Percentiles rank a stretch among this genome's conserved stretches.
Conservation (phyloP, 83 land plant species). For the Picea abies region DNA sequence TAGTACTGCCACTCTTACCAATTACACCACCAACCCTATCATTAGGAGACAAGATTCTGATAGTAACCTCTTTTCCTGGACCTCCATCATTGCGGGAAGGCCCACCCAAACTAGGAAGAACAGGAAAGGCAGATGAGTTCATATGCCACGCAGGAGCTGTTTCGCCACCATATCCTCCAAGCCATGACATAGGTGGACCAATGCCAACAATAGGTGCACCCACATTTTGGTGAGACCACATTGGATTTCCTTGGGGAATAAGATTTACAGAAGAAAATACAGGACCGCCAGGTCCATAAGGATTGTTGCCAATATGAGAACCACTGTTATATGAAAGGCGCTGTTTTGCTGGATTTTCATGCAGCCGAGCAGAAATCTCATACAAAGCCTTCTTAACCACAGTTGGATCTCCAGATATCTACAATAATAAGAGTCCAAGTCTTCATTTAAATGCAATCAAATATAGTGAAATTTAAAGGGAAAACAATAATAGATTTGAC, state of each 20-base stretch:
- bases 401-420: slow-evolving; percentile 65
- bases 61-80: slow-evolving; percentile 35
- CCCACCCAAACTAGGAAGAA: slow-evolving; percentile 19
- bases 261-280: slow-evolving; percentile 14
- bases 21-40: slow-evolving; percentile 60
- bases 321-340: slow-evolving; percentile 38
- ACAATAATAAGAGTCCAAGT: background rate
- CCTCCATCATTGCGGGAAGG: slow-evolving; percentile 24
- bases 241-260: slow-evolving; percentile 30
- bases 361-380: slow-evolving; percentile 59
- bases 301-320: slow-evolving; percentile 16
- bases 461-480: background rate
- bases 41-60: slow-evolving; percentile 56
- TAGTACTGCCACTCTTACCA: slow-evolving; percentile 56
- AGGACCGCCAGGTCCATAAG: slow-evolving; percentile 21
- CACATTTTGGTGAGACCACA: slow-evolving; percentile 27
- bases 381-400: slow-evolving; percentile 65
- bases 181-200: slow-evolving; percentile 32
- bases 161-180: slow-evolving; percentile 24
- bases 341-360: slow-evolving; percentile 77
- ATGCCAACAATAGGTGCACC: slow-evolving; percentile 7
- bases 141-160: slow-evolving; percentile 15
- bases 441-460: background rate
- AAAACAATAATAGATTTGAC: background rate
- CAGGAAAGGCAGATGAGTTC: slow-evolving; percentile 20